A percentile compares a stretch with the other conserved stretches of the same genome.
Conservation (phyloP, 768 basidiomycete genomes). For the Phaffia australis region DNA sequence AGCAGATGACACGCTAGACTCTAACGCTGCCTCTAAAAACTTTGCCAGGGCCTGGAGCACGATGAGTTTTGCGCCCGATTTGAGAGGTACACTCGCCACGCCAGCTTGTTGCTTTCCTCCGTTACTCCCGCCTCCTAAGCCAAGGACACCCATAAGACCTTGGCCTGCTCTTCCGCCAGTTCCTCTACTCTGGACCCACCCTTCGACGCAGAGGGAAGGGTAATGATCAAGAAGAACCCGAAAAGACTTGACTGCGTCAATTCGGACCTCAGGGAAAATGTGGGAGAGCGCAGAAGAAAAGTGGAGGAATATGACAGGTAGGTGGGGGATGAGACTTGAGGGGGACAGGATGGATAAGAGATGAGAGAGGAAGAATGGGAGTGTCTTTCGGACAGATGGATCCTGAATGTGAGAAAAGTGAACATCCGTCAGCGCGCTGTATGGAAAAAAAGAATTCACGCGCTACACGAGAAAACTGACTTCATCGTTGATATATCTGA, state of each 20-base stretch:
- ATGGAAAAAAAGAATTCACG: not conserved
- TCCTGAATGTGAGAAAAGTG: not conserved
- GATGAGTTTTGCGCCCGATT: not conserved
- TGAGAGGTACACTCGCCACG: not conserved
- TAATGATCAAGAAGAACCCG: slow-evolving; percentile 11
- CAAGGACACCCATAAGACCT: slow-evolving; percentile 16
- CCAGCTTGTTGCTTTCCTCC: slow-evolving; percentile 2
- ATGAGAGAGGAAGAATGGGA: slow-evolving; percentile 13
- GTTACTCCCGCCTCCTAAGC: slow-evolving; percentile 15
- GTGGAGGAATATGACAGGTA: slow-evolving; percentile 66
- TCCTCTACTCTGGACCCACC: slow-evolving; percentile 46
- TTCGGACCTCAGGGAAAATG: slow-evolving; percentile 86
- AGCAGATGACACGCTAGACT: not conserved
- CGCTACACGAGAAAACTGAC: slow-evolving; percentile 3
- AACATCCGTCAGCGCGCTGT: not conserved
- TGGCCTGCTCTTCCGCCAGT: slow-evolving; percentile 34
- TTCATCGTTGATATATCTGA: not conserved
- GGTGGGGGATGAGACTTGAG: slow-evolving; percentile 56
- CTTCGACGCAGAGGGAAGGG: not conserved
- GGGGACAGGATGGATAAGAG: slow-evolving; percentile 20
- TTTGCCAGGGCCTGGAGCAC: not conserved
- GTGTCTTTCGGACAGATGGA: slow-evolving; percentile 17
- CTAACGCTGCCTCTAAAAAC: not conserved
- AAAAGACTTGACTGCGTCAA: slow-evolving; percentile 56
- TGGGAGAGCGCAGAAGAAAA: slow-evolving; percentile 82